Conservation (phyloP, 177 flowering plant species). For the Vitis hybrid region DNA sequence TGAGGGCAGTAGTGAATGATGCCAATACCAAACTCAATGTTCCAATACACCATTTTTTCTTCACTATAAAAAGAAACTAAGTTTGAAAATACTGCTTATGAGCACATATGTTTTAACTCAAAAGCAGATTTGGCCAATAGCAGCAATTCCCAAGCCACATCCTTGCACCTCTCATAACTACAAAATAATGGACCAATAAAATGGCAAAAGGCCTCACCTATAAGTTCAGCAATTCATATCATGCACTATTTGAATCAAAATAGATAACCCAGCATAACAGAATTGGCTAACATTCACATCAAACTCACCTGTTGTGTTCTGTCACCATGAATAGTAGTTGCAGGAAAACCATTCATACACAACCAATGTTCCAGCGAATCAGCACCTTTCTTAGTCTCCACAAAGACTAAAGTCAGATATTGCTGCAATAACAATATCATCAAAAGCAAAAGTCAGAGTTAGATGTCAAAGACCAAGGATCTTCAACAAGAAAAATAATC, state of each 20-base stretch:
- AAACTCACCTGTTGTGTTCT: constrained; percentile 51
- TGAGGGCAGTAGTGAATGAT: background rate
- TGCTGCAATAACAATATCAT: constrained; percentile 33
- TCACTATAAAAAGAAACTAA: too few relatives aligned
- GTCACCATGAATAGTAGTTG: constrained; percentile 63
- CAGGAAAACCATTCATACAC: constrained; percentile 52
- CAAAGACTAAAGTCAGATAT: constrained; percentile 58
- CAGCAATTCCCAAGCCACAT: background rate
- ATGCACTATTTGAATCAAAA: background rate
- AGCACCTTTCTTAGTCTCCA: constrained; percentile 66
- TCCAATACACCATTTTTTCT: background rate
- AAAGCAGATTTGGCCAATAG: background rate
- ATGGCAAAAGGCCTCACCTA: background rate
- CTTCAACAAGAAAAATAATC: background rate
- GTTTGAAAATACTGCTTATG: too few relatives aligned
- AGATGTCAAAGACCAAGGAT: background rate
- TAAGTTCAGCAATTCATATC: background rate
- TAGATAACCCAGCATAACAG: background rate
- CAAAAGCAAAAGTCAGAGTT: constrained; percentile 6
- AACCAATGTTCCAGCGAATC: constrained; percentile 58
- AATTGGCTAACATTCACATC: background rate
- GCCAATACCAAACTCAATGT: background rate
- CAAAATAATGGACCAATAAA: background rate
- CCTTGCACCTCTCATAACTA: background rate
- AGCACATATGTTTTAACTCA: background rate